These are phyloP conservation scores for Solanum piurae DNA, from an alignment of 257 asterid genomes.

Conservation along the genomic window DNA sequence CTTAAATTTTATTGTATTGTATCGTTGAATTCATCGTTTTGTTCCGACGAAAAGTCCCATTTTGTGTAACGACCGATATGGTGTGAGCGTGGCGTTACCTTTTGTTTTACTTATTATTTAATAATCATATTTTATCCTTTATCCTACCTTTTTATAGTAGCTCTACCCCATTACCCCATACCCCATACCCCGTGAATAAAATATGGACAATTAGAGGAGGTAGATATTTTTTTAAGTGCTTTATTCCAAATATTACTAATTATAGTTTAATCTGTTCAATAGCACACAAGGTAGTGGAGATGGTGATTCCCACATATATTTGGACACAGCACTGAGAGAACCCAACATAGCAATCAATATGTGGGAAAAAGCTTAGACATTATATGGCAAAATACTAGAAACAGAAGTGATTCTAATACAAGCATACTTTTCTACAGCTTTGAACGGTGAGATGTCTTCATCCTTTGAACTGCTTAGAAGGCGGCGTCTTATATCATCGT, in stretches of 20 bases:
- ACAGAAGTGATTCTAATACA: slow-evolving; percentile 5
- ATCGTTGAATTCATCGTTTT: neutral
- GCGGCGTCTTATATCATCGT: slow-evolving; percentile 79
- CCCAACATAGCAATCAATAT: neutral
- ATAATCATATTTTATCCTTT: neutral
- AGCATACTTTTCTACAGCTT: slow-evolving; percentile 91
- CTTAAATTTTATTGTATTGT: neutral
- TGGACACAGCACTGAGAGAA: neutral
- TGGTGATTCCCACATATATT: neutral
- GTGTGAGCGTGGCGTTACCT: neutral
- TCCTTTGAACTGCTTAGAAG: slow-evolving; percentile 91
- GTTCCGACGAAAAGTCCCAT: neutral
- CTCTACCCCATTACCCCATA: neutral
- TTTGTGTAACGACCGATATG: neutral
- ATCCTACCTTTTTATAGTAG: neutral
- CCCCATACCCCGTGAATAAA: neutral
- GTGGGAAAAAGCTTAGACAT: neutral
- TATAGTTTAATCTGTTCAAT: neutral
- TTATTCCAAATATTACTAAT: neutral
- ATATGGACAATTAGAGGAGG: neutral
- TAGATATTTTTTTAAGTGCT: neutral
- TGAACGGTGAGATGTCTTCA: slow-evolving; percentile 96
- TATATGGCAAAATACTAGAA: neutral
- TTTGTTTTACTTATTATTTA: neutral
- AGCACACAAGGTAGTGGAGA: neutral